Base-by-base conservation (phyloP, 352 stramenopile species). In the Phytophthora ohioensis region DNA sequence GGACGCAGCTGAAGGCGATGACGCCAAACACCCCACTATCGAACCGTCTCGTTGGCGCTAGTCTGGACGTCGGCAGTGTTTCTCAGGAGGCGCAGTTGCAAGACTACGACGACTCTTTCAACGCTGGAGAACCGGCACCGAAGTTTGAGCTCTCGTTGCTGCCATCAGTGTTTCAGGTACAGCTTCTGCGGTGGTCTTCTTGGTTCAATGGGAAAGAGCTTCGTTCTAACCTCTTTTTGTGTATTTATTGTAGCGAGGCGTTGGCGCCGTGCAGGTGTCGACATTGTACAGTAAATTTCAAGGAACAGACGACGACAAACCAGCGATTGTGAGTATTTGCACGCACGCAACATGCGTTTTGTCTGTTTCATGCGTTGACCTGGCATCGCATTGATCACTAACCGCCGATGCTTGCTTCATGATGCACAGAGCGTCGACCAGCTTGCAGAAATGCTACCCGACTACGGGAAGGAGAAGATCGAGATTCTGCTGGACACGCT, bases 271-370 rank as follows among this genome's bases (percentile, higher is more conserved):
- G 38, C 84, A 93, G 67, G 86, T 96, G 51, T 93, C 88, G 32
- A 92, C 84, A 38, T 71, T 96, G 46, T 96, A 94, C 57, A 94
- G 79, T 79, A 92, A 92, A 76, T 96, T 96, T 70, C 84, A 93
- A 65, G 79, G 80, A 34, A 47, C 70, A 34, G 75, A 78, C 47
- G 61, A 82, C 48, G 47, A 72, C 52, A 82, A 83, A n/a, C 84
- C 85, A 11, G 85, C 88, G 8, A 75, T 91, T 51, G 87, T 94
- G 73, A 72, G 79, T 91, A 55, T 38, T 63, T 59, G 17, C 21
- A 56, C 43, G 58, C 42, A 38, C 11, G 53, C 8, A 27, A 3
- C 35, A 11, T 31, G 2, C 31, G 38, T 76, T 69, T 79, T 61
- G 46, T 65, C 41, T 69, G 63, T 68, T 56, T 67, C 53, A 13